Percentiles rank a stretch among this genome's conserved stretches.
phyloP scores from a whole-genome alignment of 768 basidiomycete genomes.

The Royoungia palumana region DNA sequence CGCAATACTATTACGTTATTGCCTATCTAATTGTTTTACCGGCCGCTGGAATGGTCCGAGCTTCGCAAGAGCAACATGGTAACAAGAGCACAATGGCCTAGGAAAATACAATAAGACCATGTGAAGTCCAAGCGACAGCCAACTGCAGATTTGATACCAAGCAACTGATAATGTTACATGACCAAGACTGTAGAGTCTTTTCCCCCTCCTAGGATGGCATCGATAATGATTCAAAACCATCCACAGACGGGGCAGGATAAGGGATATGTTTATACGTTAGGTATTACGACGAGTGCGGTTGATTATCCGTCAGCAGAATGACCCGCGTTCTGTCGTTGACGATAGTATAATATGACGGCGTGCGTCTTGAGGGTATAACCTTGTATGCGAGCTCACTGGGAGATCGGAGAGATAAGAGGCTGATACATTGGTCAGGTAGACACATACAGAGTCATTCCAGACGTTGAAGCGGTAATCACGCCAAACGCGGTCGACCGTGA shows the following conservation, averaged over 20 bases:
- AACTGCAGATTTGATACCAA: slow-evolving; percentile 15
- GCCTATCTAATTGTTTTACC: slow-evolving; percentile 11
- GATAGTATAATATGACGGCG: slow-evolving; percentile 28
- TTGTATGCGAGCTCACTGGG: slow-evolving; percentile 19
- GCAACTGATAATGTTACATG: slow-evolving; percentile 24
- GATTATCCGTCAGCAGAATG: slow-evolving; percentile 30
- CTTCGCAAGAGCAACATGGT: slow-evolving; percentile 2
- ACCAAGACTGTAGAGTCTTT: slow-evolving; percentile 25
- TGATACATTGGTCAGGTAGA: not conserved
- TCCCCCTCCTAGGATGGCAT: slow-evolving; percentile 6
- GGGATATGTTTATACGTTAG: slow-evolving; percentile 30
- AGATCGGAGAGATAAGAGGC: slow-evolving; percentile 1
- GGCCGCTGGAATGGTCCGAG: slow-evolving; percentile 1
- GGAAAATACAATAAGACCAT: slow-evolving; percentile 10
- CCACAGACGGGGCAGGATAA: slow-evolving; percentile 15
- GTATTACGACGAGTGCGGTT: slow-evolving; percentile 28
- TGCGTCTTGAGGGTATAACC: slow-evolving; percentile 25
- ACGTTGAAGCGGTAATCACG: slow-evolving; percentile 62
- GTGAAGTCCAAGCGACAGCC: slow-evolving; percentile 10
- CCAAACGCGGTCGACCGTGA: slow-evolving; percentile 66
- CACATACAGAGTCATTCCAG: slow-evolving; percentile 50
- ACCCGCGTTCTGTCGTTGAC: slow-evolving; percentile 25
- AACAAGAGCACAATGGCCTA: slow-evolving; percentile 17
- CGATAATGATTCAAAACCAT: slow-evolving; percentile 2
- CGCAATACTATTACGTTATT: not conserved